These are phyloP conservation scores for Aspergillus homomorphus DNA, from an alignment of 495 filamentous ascomycete genomes.

Conservation along the genomic window DNA sequence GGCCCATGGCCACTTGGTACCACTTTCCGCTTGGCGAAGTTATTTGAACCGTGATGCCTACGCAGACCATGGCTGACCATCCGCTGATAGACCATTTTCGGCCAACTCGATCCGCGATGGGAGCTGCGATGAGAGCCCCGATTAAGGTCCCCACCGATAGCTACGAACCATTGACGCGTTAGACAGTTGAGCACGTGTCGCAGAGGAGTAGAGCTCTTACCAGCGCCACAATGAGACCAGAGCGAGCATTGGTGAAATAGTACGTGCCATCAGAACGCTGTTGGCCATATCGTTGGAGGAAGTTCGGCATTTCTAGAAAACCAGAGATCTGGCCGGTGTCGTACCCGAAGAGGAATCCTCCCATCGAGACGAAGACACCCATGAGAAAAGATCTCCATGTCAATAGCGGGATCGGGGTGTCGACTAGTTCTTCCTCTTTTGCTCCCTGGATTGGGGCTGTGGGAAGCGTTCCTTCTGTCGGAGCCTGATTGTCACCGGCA, in stretches of 20 bases:
- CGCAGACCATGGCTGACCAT: slow-evolving; percentile 56
- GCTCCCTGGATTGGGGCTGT: not conserved
- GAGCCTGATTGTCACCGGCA: not conserved
- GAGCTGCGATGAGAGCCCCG: slow-evolving; percentile 59
- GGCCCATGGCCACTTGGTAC: slow-evolving; percentile 51
- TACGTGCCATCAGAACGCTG: slow-evolving; percentile 27
- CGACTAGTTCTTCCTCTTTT: slow-evolving; percentile 15
- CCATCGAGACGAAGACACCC: slow-evolving; percentile 57
- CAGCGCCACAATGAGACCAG: slow-evolving; percentile 51
- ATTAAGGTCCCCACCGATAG: slow-evolving; percentile 64
- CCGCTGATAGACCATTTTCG: slow-evolving; percentile 49
- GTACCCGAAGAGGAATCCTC: slow-evolving; percentile 60
- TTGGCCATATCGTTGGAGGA: slow-evolving; percentile 41
- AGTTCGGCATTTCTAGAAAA: slow-evolving; percentile 61
- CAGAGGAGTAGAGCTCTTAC: slow-evolving; percentile 16
- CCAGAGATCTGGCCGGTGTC: slow-evolving; percentile 52
- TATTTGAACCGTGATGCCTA: slow-evolving; percentile 65
- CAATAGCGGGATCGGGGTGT: slow-evolving; percentile 36
- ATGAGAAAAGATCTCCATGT: slow-evolving; percentile 47
- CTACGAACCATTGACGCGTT: slow-evolving; percentile 8
- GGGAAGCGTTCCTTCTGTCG: not conserved
- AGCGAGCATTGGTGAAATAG: slow-evolving; percentile 48
- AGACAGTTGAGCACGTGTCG: not conserved
- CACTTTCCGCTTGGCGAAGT: slow-evolving; percentile 49
- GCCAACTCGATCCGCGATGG: slow-evolving; percentile 50